A percentile compares a stretch with the other conserved stretches of the same genome.
Conservation (phyloP, 1,284 basidiomycete species). For the Ganoderma sinense region DNA sequence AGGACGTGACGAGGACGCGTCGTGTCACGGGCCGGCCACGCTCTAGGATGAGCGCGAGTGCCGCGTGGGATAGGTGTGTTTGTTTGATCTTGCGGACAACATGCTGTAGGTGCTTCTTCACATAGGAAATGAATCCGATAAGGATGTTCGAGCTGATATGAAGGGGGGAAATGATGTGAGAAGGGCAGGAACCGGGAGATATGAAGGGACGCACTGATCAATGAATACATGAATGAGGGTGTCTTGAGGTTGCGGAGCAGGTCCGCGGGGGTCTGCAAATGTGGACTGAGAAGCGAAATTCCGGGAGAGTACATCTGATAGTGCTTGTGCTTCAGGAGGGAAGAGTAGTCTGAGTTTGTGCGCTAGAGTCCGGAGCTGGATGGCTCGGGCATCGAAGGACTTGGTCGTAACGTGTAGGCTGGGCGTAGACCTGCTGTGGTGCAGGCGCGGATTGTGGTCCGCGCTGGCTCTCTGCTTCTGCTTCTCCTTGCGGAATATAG, state of each 20-base stretch:
- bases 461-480: slow-evolving; percentile 32
- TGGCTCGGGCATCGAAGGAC: slow-evolving; percentile 57
- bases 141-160: slow-evolving; percentile 80
- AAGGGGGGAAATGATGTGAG: slow-evolving; percentile 14
- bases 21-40: slow-evolving; percentile 73
- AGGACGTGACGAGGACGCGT: slow-evolving; percentile 82
- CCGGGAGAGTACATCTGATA: slow-evolving; percentile 53
- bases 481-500: slow-evolving; percentile 31
- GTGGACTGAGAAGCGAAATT: slow-evolving; percentile 42
- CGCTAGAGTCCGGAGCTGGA: slow-evolving; percentile 60
- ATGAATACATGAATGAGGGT: slow-evolving; percentile 84
- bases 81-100: slow-evolving; percentile 48
- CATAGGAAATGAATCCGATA: slow-evolving; percentile 74
- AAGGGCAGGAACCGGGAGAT: slow-evolving; percentile 12
- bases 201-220: slow-evolving; percentile 68
- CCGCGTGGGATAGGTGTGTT: slow-evolving; percentile 64
- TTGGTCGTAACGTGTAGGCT: slow-evolving; percentile 42
- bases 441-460: slow-evolving; percentile 38
- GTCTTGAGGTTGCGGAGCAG: slow-evolving; percentile 55
- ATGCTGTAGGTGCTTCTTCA: slow-evolving; percentile 59
- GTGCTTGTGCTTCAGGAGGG: slow-evolving; percentile 57
- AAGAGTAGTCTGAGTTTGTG: slow-evolving; percentile 65
- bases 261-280: slow-evolving; percentile 61
- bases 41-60: slow-evolving; percentile 75
- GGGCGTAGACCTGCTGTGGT: slow-evolving; percentile 55